Evolutionary conservation across 257 asterid genomes (phyloP).

Genomic region (Nicotiana benthamiana): DNA sequence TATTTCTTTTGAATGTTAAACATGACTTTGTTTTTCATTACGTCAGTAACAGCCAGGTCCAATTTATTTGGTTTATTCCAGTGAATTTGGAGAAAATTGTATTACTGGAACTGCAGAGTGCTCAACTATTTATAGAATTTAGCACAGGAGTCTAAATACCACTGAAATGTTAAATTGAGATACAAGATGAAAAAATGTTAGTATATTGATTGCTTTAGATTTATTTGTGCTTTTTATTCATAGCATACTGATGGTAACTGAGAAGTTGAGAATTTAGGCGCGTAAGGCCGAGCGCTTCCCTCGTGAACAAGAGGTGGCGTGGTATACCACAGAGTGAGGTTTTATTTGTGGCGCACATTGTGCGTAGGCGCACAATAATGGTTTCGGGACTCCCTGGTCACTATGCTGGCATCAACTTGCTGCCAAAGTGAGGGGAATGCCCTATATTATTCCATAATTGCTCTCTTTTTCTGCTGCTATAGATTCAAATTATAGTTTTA

Average conservation of each 20-base stretch:
- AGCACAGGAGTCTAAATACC: background rate
- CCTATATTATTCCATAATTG: slow-evolving; percentile 28
- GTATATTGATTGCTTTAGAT: background rate
- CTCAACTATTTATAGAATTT: background rate
- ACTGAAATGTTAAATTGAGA: background rate
- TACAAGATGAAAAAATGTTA: background rate
- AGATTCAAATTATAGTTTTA: background rate
- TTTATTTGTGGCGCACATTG: slow-evolving; percentile 28
- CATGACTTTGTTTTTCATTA: background rate
- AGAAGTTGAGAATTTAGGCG: background rate
- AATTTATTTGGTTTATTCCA: background rate
- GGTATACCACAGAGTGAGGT: slow-evolving; percentile 36
- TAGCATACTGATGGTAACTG: background rate
- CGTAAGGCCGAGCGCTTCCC: slow-evolving; percentile 43
- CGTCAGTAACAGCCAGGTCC: background rate
- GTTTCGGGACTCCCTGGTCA: slow-evolving; percentile 37
- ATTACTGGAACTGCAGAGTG: background rate
- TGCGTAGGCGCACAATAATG: slow-evolving; percentile 26
- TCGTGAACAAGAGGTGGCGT: slow-evolving; percentile 31
- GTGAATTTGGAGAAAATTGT: background rate
- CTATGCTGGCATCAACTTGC: slow-evolving; percentile 48
- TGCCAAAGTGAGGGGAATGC: slow-evolving; percentile 40
- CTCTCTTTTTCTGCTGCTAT: background rate
- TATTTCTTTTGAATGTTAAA: background rate
- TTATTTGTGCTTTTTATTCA: background rate